Evolutionary conservation across 331 rosid species (phyloP), one percentile per base, ranked within the genome.

Genomic region (Quercus lobata): DNA sequence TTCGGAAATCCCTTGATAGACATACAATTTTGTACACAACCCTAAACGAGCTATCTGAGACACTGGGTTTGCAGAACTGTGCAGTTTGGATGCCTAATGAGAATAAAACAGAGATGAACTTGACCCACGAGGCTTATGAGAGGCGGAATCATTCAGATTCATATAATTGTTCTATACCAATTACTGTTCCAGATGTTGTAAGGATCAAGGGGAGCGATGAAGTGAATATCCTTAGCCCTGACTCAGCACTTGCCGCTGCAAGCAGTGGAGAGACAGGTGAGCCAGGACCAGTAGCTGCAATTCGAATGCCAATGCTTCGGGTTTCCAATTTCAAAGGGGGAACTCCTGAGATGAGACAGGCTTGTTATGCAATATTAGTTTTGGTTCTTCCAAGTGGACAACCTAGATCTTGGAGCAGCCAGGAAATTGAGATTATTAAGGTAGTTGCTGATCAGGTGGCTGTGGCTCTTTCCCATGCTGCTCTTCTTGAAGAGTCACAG

Each of bases 401-500:
- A 56, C 91, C 91, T 76, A 83, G 99, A 83, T 78, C 92, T 75
- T 96, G 99, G 99, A 92, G 88, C 84, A 78, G 82, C 75, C 96
- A 93, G 81, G 99, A 93, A 79, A 87, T 89, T 69, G 99, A 96
- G 88, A 96, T 96, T 75, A 91, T 96, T 60, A 88, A 92, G 89
- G 99, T 92, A 69, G 99, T 96, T 76, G 99, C 99, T 60, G 99
- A 96, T 86, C 99, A 96, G 88, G 99, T 96, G 6, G 99, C 99
- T 2, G 99, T 96, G 73, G 99, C 99, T 57, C 91, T 96, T 57
- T 96, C 99, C 46, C 99, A 96, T 88, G 99, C 99, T 65, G 98
- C 97, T 24, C 86, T 96, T 83, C 92, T 96, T 25, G 99, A 96
- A 80, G 99, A 96, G 86, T 96, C 99, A 35, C 99, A 93, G 81